Evolutionary conservation across 202 grass and related monocot species (phyloP).

Genomic region (Hordeum pubiflorum): DNA sequence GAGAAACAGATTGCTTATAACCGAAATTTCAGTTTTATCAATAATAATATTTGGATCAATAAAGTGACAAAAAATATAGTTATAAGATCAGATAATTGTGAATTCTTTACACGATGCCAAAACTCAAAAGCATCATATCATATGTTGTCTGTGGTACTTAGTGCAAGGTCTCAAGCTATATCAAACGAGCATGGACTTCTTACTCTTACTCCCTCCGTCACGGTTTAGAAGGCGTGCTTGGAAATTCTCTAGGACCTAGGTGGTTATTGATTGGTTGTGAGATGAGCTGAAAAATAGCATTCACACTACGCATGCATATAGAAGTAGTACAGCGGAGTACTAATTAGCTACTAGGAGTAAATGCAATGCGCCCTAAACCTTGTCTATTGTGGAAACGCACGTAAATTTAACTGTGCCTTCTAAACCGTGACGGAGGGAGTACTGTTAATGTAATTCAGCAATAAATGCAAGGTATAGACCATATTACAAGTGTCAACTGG

Average conservation of each 20-base stretch:
- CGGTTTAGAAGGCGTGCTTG: too few species aligned
- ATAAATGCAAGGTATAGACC: neutral
- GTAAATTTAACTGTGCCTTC: too few species aligned
- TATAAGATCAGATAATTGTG: neutral
- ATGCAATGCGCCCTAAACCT: too few species aligned
- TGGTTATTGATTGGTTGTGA: too few species aligned
- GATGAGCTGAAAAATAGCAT: too few species aligned
- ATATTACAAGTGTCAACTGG: neutral
- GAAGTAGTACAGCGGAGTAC: too few species aligned
- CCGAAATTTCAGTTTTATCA: neutral
- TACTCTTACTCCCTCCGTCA: too few species aligned
- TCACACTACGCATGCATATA: too few species aligned
- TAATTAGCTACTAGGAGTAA: too few species aligned
- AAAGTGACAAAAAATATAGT: neutral
- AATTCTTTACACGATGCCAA: neutral
- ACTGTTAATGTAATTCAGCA: neutral
- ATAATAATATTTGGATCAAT: neutral
- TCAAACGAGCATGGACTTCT: neutral
- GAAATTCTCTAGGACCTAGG: too few species aligned
- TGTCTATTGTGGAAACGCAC: too few species aligned
- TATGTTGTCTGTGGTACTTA: neutral
- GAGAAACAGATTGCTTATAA: neutral
- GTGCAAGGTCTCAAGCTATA: neutral
- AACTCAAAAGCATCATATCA: neutral
- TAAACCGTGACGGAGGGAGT: too few species aligned